These are phyloP conservation scores for Brassica napus DNA, from an alignment of 345 rosid species.

Conservation along the genomic window DNA sequence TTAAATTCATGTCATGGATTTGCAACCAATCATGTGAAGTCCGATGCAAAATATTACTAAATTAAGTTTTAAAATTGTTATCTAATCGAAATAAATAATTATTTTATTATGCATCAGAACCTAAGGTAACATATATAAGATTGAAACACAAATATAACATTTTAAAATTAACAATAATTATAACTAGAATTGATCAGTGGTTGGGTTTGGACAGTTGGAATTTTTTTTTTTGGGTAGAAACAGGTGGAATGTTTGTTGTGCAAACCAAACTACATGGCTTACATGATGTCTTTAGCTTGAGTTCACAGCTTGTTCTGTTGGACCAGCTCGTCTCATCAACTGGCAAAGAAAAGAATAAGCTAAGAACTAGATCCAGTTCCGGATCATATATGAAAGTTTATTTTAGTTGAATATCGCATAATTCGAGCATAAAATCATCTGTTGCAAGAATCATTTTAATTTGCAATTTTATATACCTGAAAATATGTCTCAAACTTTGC, in stretches of 20 bases:
- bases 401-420: neutral
- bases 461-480: conserved; percentile 13
- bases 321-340: conserved; percentile 40
- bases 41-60: neutral
- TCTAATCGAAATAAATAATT: neutral
- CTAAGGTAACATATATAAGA: neutral
- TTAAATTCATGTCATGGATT: neutral
- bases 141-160: neutral
- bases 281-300: conserved; percentile 15
- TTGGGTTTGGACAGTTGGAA: neutral
- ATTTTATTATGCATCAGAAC: neutral
- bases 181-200: neutral
- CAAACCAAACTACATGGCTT: conserved; percentile 9
- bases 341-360: neutral
- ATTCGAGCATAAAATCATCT: neutral
- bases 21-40: neutral
- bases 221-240: neutral
- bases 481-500: conserved; percentile 34
- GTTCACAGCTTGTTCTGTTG: conserved; percentile 34
- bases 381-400: neutral
- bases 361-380: neutral
- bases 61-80: neutral
- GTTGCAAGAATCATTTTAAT: neutral
- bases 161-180: neutral
- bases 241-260: neutral